These are phyloP conservation scores for Linnemannia schmuckeri DNA, from an alignment of 192 early-diverging fungal species.

Conservation along the genomic window DNA sequence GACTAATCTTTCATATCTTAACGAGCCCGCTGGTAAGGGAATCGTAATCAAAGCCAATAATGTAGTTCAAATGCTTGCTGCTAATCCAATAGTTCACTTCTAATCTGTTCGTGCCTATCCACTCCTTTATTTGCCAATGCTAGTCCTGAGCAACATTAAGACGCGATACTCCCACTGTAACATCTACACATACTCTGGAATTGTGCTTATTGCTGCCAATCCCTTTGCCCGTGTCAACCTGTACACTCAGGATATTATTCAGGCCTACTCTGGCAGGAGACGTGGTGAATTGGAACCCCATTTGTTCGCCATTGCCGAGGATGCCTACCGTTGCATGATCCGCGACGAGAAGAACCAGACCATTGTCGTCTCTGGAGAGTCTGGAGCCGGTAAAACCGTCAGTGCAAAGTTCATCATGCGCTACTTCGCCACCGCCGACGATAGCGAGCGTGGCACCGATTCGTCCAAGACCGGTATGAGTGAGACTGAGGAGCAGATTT, in stretches of 20 bases:
- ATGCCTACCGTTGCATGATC: slow-evolving; percentile 97
- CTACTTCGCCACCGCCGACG: slow-evolving; percentile 90
- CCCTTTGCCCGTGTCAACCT: slow-evolving; percentile 90
- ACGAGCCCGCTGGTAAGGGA: slow-evolving; percentile 83
- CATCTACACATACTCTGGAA: slow-evolving; percentile 99
- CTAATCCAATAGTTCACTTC: not conserved
- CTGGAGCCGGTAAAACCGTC: slow-evolving; percentile 97
- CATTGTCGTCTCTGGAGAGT: slow-evolving; percentile 98
- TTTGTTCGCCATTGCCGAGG: slow-evolving; percentile 98
- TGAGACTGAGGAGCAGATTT: slow-evolving; percentile 84
- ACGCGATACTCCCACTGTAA: slow-evolving; percentile 92
- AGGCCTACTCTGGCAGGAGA: slow-evolving; percentile 93
- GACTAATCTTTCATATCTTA: slow-evolving; percentile 92
- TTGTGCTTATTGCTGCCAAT: slow-evolving; percentile 99
- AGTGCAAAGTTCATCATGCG: slow-evolving; percentile 98
- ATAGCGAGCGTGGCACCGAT: slow-evolving; percentile 68
- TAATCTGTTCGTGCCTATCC: not conserved
- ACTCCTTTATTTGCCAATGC: not conserved
- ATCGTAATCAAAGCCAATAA: not conserved
- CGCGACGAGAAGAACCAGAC: slow-evolving; percentile 95
- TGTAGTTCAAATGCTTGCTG: not conserved
- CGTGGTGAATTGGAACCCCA: slow-evolving; percentile 98
- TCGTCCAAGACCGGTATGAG: slow-evolving; percentile 69
- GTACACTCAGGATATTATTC: slow-evolving; percentile 93
- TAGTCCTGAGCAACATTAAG: slow-evolving; percentile 93